Base-by-base conservation (phyloP, 257 asterid species). In the Solanum sparsipilum region DNA sequence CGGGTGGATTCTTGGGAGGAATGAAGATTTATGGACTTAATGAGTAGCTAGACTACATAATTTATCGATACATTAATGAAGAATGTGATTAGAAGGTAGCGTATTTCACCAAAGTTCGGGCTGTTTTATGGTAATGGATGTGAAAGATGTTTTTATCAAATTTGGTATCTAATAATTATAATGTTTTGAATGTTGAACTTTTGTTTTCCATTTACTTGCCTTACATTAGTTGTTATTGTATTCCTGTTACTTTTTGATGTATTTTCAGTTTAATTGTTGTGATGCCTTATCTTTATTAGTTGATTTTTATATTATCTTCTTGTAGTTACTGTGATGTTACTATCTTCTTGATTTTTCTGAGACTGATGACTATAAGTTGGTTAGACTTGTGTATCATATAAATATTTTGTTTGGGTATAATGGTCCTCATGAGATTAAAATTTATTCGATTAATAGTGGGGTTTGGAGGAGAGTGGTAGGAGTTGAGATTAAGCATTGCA, bases 391-490 rank as follows among this genome's bases (percentile, higher is more conserved):
- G 63, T 52, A 16, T 16, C 23, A 52, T 52, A 52, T 6, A 9
- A 52, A 52, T 52, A 16, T 16, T 52, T 20, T 52, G 4, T 52
- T 52, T 20, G 63, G 63, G 23, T 52, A 52, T 52, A 52, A 52
- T 20, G 23, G 63, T 52, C 93, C 93, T 3, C 92, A 92, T 3
- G 90, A 90, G 84, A 94, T 89, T 34, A 97, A 95, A 87, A 72
- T 93, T 60, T 94, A 83, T 89, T 86, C 90, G 23, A 88, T 92
- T 21, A 87, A 84, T 31, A 38, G 86, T 0, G 91, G 95, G 88
- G 27, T 18, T 71, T 94, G 96, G 96, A 90, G 91, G 65, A 87
- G 36, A 88, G 35, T 93, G 71, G 4, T 48, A 6, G 90, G 87
- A 27, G 86, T 46, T 41, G 38, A 76, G 27, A 21, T 89, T 72